These are phyloP conservation scores for Phytophthora capsici DNA, from an alignment of 352 stramenopile species.

Conservation along the genomic window DNA sequence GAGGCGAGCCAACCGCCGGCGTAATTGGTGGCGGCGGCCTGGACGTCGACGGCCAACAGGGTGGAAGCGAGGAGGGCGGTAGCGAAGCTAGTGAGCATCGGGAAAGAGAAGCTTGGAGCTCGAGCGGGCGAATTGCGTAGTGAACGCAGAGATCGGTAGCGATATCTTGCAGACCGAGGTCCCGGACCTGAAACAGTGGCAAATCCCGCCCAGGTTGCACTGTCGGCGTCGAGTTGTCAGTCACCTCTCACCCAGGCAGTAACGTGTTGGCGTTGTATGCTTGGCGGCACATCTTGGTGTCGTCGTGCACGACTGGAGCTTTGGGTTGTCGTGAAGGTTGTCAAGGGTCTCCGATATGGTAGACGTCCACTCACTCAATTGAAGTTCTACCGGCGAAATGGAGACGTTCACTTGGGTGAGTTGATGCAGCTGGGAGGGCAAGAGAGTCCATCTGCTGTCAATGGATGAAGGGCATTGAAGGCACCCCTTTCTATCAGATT, in stretches of 20 bases:
- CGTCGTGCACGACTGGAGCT: background rate
- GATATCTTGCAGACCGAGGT: conserved; percentile 15
- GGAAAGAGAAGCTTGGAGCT: conserved; percentile 7
- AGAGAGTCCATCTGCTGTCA: conserved; percentile 5
- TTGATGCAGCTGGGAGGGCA: conserved; percentile 14
- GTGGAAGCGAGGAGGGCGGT: conserved; percentile 32
- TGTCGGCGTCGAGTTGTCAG: conserved; percentile 14
- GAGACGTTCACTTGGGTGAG: conserved; percentile 11
- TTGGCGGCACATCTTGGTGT: conserved; percentile 24
- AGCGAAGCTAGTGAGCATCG: conserved; percentile 30
- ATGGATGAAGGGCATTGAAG: conserved; percentile 1
- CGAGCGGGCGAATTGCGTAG: conserved; percentile 18
- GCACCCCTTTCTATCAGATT: conserved; percentile 17
- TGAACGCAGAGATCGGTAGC: conserved; percentile 15
- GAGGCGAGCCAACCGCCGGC: conserved; percentile 56
- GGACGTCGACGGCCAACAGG: conserved; percentile 34
- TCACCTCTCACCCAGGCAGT: conserved; percentile 24
- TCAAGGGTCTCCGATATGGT: conserved; percentile 17
- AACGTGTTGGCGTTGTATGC: conserved; percentile 22
- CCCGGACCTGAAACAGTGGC: too few relatives aligned
- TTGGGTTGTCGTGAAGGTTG: conserved; percentile 11
- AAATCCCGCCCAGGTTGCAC: conserved; percentile 23
- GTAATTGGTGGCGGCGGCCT: conserved; percentile 58
- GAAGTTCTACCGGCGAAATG: conserved; percentile 1
- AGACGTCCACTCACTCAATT: conserved; percentile 15